Evolutionary conservation across 2,329 filamentous ascomycete species (phyloP), one percentile per base, ranked within the genome.

Genomic region (Madurella mycetomatis): DNA sequence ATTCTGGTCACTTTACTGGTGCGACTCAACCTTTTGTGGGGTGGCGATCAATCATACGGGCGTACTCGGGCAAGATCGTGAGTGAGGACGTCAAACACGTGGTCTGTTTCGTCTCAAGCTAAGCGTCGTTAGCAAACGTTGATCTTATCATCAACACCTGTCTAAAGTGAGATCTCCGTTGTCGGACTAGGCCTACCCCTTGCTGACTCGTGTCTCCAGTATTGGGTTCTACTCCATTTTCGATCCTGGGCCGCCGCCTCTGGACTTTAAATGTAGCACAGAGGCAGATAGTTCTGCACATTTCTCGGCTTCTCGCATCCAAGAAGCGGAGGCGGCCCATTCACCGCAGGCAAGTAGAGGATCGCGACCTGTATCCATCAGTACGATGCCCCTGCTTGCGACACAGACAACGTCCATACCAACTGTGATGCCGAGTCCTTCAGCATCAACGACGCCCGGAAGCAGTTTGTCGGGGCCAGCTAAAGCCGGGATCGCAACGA

Each of bases 71-170:
- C 71, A 76, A 64, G 77, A 79, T 63, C 78, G 79, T 77, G 63
- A 70, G 75, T 74, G 31, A 18, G 11, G 32, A 37, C 7, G 25
- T 25, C 25, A 25, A 25, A 25, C 25, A 25, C 25, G 25, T 15
- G 41, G 37, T 40, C 45, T 47, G 19, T 30, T 47, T 50, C 5
- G 56, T 59, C 59, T 53, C 42, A 51, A 61, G 58, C 65, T 64
- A 59, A 54, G 16, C 47, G 12, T 17, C 40, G 52, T 51, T 49
- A 82, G 79, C 78, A 46, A 79, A 72, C 60, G 74, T 81, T 49
- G 75, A 79, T 60, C 69, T 70, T 62, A 69, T 81, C 54, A 78
- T 81, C 66, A 77, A 74, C 60, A 66, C 69, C 51, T 82, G 79
- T 53, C 70, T 76, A 62, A 74, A 74, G 79, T 81, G 68, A 67